Conservation (phyloP, 257 asterid species). For the Mentha longifolia region DNA sequence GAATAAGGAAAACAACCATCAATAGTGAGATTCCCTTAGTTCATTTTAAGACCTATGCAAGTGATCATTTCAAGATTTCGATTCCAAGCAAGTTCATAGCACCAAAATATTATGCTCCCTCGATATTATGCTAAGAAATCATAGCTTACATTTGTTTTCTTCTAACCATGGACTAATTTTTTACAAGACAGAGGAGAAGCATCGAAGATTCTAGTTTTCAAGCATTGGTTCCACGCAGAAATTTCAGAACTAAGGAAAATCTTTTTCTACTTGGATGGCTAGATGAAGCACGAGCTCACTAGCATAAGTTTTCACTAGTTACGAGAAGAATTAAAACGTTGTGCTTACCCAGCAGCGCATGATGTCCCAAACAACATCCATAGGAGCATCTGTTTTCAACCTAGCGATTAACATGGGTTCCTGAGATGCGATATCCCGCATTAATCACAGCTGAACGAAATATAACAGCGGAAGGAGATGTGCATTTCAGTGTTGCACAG, state of each 20-base stretch:
- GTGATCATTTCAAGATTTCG: not conserved
- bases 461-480: conserved; percentile 91
- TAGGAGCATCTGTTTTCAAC: conserved; percentile 97
- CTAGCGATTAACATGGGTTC: conserved; percentile 86
- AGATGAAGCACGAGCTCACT: not conserved
- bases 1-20: conserved; percentile 22
- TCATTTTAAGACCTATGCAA: not conserved
- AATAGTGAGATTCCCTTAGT: not conserved
- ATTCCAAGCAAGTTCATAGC: not conserved
- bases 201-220: not conserved
- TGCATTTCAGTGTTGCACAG: conserved; percentile 85
- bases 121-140: too few relatives aligned
- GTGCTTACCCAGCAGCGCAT: conserved; percentile 98
- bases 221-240: not conserved
- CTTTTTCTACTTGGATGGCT: not conserved
- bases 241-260: not conserved
- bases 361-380: conserved; percentile 96
- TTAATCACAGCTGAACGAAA: conserved; percentile 96
- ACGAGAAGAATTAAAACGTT: not conserved
- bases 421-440: conserved; percentile 96
- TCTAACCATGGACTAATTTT: not conserved
- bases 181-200: not conserved
- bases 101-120: not conserved
- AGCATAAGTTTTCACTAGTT: not conserved
- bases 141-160: too few relatives aligned